Conservation (phyloP, 495 filamentous ascomycete genomes). For the Podospora tetraspora region DNA sequence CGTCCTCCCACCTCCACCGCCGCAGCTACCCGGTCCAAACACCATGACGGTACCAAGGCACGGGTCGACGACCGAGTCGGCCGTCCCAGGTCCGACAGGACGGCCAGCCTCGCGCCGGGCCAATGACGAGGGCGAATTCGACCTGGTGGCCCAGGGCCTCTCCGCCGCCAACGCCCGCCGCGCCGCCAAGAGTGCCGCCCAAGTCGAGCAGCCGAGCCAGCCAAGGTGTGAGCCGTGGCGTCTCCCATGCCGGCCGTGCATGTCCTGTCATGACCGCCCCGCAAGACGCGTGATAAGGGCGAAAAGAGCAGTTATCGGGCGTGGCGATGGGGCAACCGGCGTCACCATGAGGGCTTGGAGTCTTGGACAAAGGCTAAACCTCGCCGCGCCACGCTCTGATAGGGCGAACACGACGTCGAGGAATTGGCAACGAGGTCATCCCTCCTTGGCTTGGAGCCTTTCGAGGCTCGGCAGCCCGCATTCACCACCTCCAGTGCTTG, state of each 20-base stretch:
- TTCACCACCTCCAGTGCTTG: conserved; percentile 4
- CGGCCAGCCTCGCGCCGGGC: background rate
- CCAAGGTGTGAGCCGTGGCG: conserved; percentile 1
- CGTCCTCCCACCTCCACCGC: background rate
- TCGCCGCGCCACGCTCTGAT: conserved; percentile 5
- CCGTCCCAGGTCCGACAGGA: background rate
- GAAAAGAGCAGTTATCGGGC: conserved; percentile 5
- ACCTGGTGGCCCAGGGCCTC: background rate
- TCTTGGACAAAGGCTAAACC: conserved; percentile 20
- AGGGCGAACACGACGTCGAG: conserved; percentile 2
- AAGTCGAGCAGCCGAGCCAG: conserved; percentile 7
- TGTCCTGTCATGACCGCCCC: conserved; percentile 2
- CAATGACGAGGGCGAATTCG: background rate
- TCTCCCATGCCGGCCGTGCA: background rate
- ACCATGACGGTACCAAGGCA: background rate
- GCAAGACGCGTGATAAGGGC: conserved; percentile 10
- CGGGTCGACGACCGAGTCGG: background rate
- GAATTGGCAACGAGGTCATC: conserved; percentile 14
- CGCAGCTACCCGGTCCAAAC: background rate
- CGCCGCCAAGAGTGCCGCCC: background rate
- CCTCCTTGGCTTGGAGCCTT: conserved; percentile 10
- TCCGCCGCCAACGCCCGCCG: background rate
- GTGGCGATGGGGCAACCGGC: conserved; percentile 19
- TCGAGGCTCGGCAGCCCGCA: conserved; percentile 12
- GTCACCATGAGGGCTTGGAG: conserved; percentile 18